These are phyloP conservation scores for Mucor lusitanicus DNA, from an alignment of 371 early-diverging fungal species.

Conservation along the genomic window DNA sequence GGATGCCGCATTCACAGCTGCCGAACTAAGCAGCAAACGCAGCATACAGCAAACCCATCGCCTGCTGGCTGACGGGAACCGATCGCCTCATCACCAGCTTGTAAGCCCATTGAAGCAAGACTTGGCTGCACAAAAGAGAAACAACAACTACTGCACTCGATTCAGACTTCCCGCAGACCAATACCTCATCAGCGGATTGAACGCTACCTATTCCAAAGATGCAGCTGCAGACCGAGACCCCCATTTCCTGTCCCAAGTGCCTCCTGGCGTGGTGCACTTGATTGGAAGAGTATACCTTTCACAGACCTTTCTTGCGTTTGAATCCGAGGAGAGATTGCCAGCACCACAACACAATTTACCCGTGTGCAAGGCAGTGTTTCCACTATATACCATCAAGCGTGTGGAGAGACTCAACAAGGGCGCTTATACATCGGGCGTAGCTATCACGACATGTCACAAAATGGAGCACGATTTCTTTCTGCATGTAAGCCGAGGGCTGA, in stretches of 20 bases:
- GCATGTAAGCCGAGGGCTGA: constrained; percentile 43
- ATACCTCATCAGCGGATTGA: constrained; percentile 58
- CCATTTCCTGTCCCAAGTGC: constrained; percentile 21
- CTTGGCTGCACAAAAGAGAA: constrained; percentile 71
- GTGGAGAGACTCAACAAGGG: constrained; percentile 79
- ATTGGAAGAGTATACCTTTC: constrained; percentile 70
- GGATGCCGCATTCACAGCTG: constrained; percentile 12
- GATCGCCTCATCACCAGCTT: constrained; percentile 18
- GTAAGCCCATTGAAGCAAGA: constrained; percentile 64
- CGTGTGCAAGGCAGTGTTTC: constrained; percentile 75
- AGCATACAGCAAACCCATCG: background rate
- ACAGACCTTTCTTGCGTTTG: constrained; percentile 65
- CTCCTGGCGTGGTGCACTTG: constrained; percentile 20
- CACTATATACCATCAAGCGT: constrained; percentile 86
- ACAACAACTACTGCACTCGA: constrained; percentile 68
- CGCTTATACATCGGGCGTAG: constrained; percentile 37
- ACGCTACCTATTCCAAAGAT: constrained; percentile 51
- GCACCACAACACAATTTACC: constrained; percentile 47
- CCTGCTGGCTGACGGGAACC: background rate
- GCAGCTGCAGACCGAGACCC: constrained; percentile 6
- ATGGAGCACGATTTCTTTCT: constrained; percentile 60
- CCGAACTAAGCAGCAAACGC: constrained; percentile 3
- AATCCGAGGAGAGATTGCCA: constrained; percentile 57
- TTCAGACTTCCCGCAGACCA: constrained; percentile 75
- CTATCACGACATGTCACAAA: constrained; percentile 63